Evolutionary conservation across 225 moss, liverwort and hornwort genomes (phyloP).

Genomic region (Lunularia cruciata): DNA sequence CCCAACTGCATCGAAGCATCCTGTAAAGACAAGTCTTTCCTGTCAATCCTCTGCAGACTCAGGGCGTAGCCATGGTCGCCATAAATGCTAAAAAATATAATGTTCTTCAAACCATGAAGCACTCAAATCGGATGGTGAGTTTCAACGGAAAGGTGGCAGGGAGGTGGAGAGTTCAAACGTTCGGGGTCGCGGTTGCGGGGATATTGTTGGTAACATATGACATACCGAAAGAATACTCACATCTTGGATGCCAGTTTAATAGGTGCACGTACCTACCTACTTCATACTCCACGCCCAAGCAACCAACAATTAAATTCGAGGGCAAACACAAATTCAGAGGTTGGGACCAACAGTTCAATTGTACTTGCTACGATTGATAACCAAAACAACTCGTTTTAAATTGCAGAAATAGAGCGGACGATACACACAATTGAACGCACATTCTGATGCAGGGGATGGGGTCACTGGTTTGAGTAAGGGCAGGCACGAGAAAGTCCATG

Average conservation of each 20-base stretch:
- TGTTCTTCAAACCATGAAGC: not conserved
- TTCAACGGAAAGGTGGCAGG: not conserved
- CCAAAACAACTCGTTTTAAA: not conserved
- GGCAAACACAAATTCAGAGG: too few relatives aligned
- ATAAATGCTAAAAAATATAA: slow-evolving; percentile 5
- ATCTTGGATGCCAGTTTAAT: too few relatives aligned
- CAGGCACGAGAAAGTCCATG: not conserved
- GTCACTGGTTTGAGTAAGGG: slow-evolving; percentile 2
- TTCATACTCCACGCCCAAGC: too few relatives aligned
- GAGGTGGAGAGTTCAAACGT: too few relatives aligned
- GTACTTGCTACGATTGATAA: too few relatives aligned
- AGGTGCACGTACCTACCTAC: too few relatives aligned
- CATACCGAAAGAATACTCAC: too few relatives aligned
- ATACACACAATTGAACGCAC: not conserved
- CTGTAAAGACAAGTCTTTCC: slow-evolving; percentile 33
- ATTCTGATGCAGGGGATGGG: not conserved
- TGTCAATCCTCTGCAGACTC: slow-evolving; percentile 28
- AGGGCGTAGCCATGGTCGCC: slow-evolving; percentile 10
- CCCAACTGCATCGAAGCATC: slow-evolving; percentile 46
- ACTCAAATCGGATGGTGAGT: not conserved
- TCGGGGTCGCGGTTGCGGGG: too few relatives aligned
- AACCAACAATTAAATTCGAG: too few relatives aligned
- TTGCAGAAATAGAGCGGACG: not conserved
- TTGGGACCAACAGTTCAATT: too few relatives aligned
- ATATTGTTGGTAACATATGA: too few relatives aligned